Evolutionary conservation across 2,329 filamentous ascomycete genomes (phyloP), one percentile per base, ranked within the genome.

Genomic region (Clonostachys chloroleuca): DNA sequence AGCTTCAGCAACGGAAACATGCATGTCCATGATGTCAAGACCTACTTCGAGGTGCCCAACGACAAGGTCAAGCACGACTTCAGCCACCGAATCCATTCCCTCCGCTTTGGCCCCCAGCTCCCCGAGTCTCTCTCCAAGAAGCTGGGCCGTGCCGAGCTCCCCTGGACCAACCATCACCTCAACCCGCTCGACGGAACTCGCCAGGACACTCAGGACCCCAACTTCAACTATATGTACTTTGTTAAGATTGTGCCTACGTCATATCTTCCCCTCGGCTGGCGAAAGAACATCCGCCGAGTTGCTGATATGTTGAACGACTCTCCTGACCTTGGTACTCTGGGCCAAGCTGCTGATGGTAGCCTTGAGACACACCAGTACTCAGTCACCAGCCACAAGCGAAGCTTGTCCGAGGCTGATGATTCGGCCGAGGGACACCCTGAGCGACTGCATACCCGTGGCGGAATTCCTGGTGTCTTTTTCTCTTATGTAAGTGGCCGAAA

Each of bases 191-290:
- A 99, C 61, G 77, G 80, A 46, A 88, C 86, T 5, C 73, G 79
- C 53, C 91, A 97, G 73, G 70, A 77, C 45, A 95, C 90, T 3
- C 73, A 80, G 35, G 91, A 96, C 60, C 81, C 89, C 56, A 87
- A 87, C 54, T 96, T 80, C 77, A 99, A 96, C 74, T 99, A 86
- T 68, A 96, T 97, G 90, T 99, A 99, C 75, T 99, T 99, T 68
- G 79, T 99, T 69, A 99, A 99, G 77, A 94, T 99, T 48, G 94
- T 99, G 34, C 90, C 89, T 4, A 99, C 94, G 2, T 92, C 91
- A 1, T 99, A 97, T 65, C 79, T 97, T 24, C 91, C 94, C 3
- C 79, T 99, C 2, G 91, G 91, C 52, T 95, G 90, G 89, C 85
- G 91, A 62, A 81, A 83, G 58, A 77, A 76, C 49, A 60, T 64